Evolutionary conservation across 768 basidiomycete genomes (phyloP), one percentile per base, ranked within the genome.

Genomic region (Pisolithus microcarpus): DNA sequence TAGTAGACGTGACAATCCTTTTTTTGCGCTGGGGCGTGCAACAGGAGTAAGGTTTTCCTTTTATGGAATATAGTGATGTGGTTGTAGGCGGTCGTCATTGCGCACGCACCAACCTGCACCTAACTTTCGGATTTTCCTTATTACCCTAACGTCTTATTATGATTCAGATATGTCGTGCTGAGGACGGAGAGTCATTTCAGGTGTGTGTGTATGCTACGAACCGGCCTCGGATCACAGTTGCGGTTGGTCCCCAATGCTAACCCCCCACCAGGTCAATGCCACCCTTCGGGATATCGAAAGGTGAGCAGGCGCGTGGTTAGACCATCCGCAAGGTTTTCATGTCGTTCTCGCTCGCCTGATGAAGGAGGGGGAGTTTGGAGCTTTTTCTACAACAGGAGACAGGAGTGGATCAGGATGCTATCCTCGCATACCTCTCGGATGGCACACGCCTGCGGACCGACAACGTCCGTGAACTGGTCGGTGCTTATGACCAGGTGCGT

Each of bases 361-460:
- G 42, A 48, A 91, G 87, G 57, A 72, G 69, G 31, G 82, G 80
- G 37, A 82, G 74, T 58, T 72, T 92, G n/a, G 87, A 91, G 58
- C 52, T 69, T 8, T 88, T 90, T 56, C 63, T 92, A 7, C 76
- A 82, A 39, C 78, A 84, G 61, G 82, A 89, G 59, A 84, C 80
- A 40, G 84, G 84, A 7, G 72, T 90, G 16, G 81, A 84, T 45
- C 76, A 80, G 56, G 82, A 85, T 43, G 79, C 79, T 21, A 75
- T 85, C 9, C 70, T 91, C 30, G 86, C 86, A 2, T 92, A 88
- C 66, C 74, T 90, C 28, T 81, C 89, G 5, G 88, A 91, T 63
- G 89, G 89, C 4, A 76, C 80, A 40, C 78, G 90, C 47, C 68
- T 91, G 19, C 80, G 79, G 18, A 82, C 74, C 48, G 77, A 78